phyloP scores from a whole-genome alignment of 2,329 filamentous ascomycete species.

The Cryphonectria naterciae region DNA sequence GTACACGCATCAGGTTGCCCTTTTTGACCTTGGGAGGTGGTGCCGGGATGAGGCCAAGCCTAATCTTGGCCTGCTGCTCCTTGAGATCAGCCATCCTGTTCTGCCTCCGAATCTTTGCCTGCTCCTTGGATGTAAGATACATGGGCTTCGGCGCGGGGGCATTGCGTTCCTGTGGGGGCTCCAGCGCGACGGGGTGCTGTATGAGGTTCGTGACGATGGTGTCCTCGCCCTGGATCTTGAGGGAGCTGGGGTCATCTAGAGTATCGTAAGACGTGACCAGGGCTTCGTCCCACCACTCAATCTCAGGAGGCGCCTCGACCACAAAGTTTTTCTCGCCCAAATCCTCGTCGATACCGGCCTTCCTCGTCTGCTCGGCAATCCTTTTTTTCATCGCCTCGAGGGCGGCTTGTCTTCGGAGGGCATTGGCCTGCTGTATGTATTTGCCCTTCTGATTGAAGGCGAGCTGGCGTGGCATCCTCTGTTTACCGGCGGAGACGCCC shows the following conservation, averaged over 20 bases:
- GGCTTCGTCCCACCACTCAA: constrained; percentile 98
- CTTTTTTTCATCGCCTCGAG: constrained; percentile 94
- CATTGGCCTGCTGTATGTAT: constrained; percentile 93
- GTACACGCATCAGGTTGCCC: constrained; percentile 94
- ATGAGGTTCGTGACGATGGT: constrained; percentile 89
- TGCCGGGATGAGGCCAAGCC: constrained; percentile 85
- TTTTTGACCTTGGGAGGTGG: constrained; percentile 97
- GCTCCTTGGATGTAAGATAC: constrained; percentile 89
- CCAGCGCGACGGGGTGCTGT: constrained; percentile 88
- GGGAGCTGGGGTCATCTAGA: constrained; percentile 64
- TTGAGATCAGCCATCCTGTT: constrained; percentile 91
- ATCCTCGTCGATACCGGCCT: constrained; percentile 93
- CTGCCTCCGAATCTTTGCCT: constrained; percentile 87
- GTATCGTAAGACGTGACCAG: constrained; percentile 77
- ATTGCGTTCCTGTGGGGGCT: constrained; percentile 88
- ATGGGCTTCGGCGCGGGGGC: constrained; percentile 81
- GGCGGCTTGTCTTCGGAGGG: constrained; percentile 81
- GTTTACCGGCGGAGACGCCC: constrained; percentile 61
- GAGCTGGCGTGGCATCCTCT: constrained; percentile 74
- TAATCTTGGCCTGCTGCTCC: constrained; percentile 94
- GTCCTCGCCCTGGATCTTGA: constrained; percentile 79
- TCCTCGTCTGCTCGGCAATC: constrained; percentile 84
- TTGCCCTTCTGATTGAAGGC: constrained; percentile 96
- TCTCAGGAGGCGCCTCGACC: constrained; percentile 78
- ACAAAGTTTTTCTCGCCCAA: constrained; percentile 86